phyloP scores from a whole-genome alignment of 139 green algal species.

The Chlamydomonas applanata region DNA sequence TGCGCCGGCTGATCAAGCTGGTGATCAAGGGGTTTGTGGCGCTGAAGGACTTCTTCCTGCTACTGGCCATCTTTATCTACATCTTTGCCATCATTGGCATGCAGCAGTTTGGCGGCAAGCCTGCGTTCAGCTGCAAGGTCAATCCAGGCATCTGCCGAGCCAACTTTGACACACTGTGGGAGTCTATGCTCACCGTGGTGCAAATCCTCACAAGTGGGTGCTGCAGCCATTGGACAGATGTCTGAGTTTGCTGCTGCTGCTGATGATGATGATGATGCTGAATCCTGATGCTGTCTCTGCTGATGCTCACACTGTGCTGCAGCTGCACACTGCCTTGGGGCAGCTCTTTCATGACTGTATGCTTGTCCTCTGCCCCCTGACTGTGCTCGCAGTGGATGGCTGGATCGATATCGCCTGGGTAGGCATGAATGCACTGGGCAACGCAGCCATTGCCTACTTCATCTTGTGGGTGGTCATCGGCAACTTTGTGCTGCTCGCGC shows the following conservation, averaged over 20 bases:
- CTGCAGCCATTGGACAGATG: no score
- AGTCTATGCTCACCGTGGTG: no score
- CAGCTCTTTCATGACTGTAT: no score
- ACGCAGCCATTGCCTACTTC: constrained; percentile 39
- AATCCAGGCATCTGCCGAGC: constrained; percentile 19
- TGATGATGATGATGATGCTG: no score
- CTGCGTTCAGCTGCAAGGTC: constrained; percentile 14
- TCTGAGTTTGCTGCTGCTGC: no score
- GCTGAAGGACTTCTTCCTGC: constrained; percentile 40
- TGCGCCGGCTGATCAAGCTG: constrained; percentile 21
- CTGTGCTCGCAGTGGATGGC: constrained; percentile 26
- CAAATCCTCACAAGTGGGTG: no score
- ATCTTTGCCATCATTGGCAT: constrained; percentile 55
- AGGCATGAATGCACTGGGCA: constrained; percentile 25
- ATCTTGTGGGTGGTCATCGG: constrained; percentile 51
- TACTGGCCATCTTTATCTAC: constrained; percentile 45
- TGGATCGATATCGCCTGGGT: constrained; percentile 22
- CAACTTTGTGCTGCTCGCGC: constrained; percentile 66
- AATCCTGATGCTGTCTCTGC: no score
- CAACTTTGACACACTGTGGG: constrained; percentile 43
- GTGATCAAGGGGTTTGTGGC: constrained; percentile 28
- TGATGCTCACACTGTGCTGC: no score
- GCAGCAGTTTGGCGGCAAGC: constrained; percentile 40
- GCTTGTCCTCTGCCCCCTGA: no score
- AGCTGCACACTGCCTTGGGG: neutral